Percentiles rank a stretch among this genome's conserved stretches.
phyloP scores from a whole-genome alignment of 331 rosid species.

The Ulmus americana region DNA sequence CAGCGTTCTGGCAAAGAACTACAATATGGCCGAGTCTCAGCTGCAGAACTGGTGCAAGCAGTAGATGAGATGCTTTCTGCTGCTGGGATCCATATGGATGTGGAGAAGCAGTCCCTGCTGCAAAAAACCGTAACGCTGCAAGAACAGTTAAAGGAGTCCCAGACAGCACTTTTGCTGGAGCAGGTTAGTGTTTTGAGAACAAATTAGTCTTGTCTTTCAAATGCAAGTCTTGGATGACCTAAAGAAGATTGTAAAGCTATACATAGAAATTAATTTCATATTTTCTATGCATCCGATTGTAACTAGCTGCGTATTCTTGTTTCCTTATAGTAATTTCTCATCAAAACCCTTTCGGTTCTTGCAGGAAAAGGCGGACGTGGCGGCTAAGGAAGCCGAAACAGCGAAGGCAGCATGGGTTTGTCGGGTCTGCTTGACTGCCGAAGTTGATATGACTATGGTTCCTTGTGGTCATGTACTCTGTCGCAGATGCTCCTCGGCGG shows the following conservation, averaged over 20 bases:
- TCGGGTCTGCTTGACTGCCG: slow-evolving; percentile 78
- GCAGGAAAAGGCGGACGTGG: slow-evolving; percentile 73
- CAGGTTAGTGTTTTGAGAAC: slow-evolving; percentile 54
- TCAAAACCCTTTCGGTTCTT: neutral
- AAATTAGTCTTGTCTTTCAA: slow-evolving; percentile 4
- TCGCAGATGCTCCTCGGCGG: slow-evolving; percentile 89
- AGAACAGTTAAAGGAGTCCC: slow-evolving; percentile 79
- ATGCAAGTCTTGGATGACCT: slow-evolving; percentile 1
- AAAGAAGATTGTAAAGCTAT: neutral
- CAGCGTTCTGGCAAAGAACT: slow-evolving; percentile 44
- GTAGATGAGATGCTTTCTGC: slow-evolving; percentile 91
- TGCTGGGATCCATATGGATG: slow-evolving; percentile 80
- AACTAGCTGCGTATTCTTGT: neutral
- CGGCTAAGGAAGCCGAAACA: slow-evolving; percentile 83
- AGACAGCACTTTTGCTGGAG: slow-evolving; percentile 70
- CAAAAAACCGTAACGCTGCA: slow-evolving; percentile 68
- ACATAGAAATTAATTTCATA: neutral
- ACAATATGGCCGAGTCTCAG: slow-evolving; percentile 73
- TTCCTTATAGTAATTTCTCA: neutral
- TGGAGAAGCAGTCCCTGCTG: slow-evolving; percentile 72
- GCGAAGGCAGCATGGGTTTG: slow-evolving; percentile 95
- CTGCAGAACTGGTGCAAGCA: slow-evolving; percentile 84
- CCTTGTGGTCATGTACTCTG: slow-evolving; percentile 98
- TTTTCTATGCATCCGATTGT: neutral
- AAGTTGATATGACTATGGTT: slow-evolving; percentile 71